A percentile compares a stretch with the other conserved stretches of the same genome.
phyloP scores from a whole-genome alignment of 495 filamentous ascomycete species.

The Baudoinia panamericana region DNA sequence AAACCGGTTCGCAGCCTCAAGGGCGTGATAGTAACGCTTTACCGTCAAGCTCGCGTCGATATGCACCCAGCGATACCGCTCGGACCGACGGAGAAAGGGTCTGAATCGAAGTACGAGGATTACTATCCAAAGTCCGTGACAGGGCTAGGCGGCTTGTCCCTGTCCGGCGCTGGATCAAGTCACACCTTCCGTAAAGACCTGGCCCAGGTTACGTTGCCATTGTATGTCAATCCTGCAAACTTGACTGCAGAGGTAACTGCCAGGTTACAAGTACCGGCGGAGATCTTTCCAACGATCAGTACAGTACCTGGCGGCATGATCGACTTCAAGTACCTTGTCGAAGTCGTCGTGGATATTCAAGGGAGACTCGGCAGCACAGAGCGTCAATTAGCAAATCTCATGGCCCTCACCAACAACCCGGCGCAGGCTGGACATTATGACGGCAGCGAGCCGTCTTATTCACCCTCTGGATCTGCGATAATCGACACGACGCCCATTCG shows the following conservation, averaged over 20 bases:
- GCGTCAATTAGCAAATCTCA: slow-evolving; percentile 43
- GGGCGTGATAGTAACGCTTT: slow-evolving; percentile 85
- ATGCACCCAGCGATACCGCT: slow-evolving; percentile 59
- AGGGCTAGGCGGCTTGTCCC: slow-evolving; percentile 66
- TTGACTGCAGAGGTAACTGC: slow-evolving; percentile 65
- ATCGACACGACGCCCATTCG: slow-evolving; percentile 81
- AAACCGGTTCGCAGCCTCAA: slow-evolving; percentile 79
- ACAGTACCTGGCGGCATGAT: slow-evolving; percentile 84
- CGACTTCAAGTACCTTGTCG: slow-evolving; percentile 82
- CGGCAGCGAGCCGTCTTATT: slow-evolving; percentile 29
- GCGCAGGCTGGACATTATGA: slow-evolving; percentile 26
- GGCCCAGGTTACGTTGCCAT: slow-evolving; percentile 68
- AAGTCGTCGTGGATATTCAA: slow-evolving; percentile 82
- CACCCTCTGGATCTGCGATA: slow-evolving; percentile 55
- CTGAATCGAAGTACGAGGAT: slow-evolving; percentile 63
- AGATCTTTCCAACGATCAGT: slow-evolving; percentile 83
- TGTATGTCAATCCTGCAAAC: slow-evolving; percentile 72
- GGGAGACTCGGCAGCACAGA: slow-evolving; percentile 66
- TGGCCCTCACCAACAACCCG: slow-evolving; percentile 21
- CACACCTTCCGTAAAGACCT: slow-evolving; percentile 90
- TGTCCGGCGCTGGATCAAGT: slow-evolving; percentile 66
- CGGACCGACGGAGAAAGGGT: slow-evolving; percentile 45
- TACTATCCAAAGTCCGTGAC: slow-evolving; percentile 62
- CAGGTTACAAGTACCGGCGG: slow-evolving; percentile 73
- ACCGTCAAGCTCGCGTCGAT: slow-evolving; percentile 84